Conservation (phyloP, 73 alveolate genomes). For the Stentor coeruleus region DNA sequence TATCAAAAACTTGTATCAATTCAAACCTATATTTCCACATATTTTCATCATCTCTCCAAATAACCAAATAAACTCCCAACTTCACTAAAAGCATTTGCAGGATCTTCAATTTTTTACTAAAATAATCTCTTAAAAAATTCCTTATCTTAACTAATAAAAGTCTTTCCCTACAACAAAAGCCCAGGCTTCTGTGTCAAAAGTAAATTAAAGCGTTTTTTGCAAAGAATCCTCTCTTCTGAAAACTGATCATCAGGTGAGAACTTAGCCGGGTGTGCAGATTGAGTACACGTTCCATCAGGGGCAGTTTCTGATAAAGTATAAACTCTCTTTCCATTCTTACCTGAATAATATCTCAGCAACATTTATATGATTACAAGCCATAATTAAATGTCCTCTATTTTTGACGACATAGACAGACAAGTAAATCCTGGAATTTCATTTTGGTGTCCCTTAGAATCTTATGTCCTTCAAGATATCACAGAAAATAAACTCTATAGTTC, state of each 20-base stretch:
- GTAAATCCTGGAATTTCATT: background rate
- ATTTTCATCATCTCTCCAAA: too few species aligned
- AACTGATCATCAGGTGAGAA: slow-evolving; percentile 86
- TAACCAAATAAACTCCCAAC: too few species aligned
- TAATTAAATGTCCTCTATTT: background rate
- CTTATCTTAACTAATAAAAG: too few species aligned
- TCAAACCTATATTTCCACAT: too few species aligned
- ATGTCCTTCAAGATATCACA: background rate
- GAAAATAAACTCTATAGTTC: background rate
- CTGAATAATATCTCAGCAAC: slow-evolving; percentile 30
- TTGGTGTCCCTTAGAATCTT: background rate
- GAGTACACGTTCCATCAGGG: slow-evolving; percentile 71
- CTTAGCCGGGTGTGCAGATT: slow-evolving; percentile 87
- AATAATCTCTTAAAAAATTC: too few species aligned
- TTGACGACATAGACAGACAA: background rate
- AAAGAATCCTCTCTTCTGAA: slow-evolving; percentile 76
- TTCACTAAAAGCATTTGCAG: too few species aligned
- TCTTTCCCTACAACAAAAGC: too few species aligned
- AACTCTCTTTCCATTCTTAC: slow-evolving; percentile 27
- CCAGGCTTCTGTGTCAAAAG: slow-evolving; percentile 66
- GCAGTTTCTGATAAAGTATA: slow-evolving; percentile 15
- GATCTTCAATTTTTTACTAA: too few species aligned
- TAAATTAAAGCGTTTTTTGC: slow-evolving; percentile 75
- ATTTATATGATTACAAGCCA: slow-evolving; percentile 3
- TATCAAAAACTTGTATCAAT: too few species aligned